phyloP scores from a whole-genome alignment of 2,329 filamentous ascomycete genomes.

The Beauveria brongniartii region DNA sequence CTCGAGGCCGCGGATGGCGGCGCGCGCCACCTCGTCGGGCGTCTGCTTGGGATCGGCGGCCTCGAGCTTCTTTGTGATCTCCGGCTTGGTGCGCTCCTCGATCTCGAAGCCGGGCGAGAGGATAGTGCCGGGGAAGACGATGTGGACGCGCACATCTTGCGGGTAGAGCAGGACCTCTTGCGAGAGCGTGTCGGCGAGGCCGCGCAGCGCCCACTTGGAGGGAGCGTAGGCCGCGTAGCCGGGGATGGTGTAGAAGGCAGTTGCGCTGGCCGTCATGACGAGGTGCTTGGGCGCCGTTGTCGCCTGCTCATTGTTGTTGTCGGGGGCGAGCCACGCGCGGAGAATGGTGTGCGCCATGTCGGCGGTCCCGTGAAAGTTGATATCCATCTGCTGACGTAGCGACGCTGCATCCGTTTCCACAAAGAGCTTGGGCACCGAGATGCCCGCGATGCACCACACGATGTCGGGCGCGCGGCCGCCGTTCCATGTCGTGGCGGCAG shows the following conservation, averaged over 20 bases:
- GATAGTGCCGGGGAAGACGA: conserved; percentile 81
- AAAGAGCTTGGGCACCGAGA: conserved; percentile 67
- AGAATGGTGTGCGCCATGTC: conserved; percentile 80
- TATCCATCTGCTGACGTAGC: conserved; percentile 74
- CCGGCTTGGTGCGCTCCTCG: conserved; percentile 74
- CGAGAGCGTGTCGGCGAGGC: conserved; percentile 71
- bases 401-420: conserved; percentile 61
- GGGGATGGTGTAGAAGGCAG: conserved; percentile 66
- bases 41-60: conserved; percentile 72
- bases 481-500: conserved; percentile 73
- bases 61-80: conserved; percentile 71
- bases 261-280: conserved; percentile 74
- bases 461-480: conserved; percentile 64
- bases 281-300: conserved; percentile 57
- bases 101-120: conserved; percentile 63
- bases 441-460: conserved; percentile 84
- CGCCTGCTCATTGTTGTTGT: conserved; percentile 25
- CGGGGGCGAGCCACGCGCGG: conserved; percentile 59
- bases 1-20: conserved; percentile 67
- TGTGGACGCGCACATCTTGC: conserved; percentile 69
- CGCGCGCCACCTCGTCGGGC: conserved; percentile 66
- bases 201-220: conserved; percentile 76
- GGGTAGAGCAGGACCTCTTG: conserved; percentile 86
- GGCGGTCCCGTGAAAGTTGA: conserved; percentile 81
- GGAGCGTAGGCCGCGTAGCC: conserved; percentile 83